Evolutionary conservation across 228 moss, liverwort and hornwort species (phyloP), one percentile per base, ranked within the genome.

Genomic region (Sphagnum magellanicum): DNA sequence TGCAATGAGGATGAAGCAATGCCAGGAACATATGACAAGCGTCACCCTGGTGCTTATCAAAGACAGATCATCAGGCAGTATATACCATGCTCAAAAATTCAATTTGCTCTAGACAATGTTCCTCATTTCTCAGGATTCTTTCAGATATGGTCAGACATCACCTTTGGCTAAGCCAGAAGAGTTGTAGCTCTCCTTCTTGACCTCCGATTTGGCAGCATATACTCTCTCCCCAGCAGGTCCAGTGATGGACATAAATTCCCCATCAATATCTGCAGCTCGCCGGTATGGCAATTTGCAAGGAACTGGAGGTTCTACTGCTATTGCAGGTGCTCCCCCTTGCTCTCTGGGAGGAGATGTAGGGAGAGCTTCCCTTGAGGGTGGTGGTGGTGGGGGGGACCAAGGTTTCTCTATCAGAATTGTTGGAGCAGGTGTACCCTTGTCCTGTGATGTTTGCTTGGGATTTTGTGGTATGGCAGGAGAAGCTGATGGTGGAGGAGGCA

Each of bases 221-320:
- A 96, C 96, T 72, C 96, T 83, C 64, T 83, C 78, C 62, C 96
- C 92, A 71, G 82, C 71, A 12, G 81, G 71, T 48, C 87, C 91
- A 55, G 92, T 96, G 51, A 96, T 67, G 65, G 91, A 63, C n/a
- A 92, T 73, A 68, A 63, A 91, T 10, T 92, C 92, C 49, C 90
- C 95, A 74, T 65, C 83, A 52, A 96, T 86, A 46, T 85, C 79
- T 63, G 81, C 88, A n/a, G 82, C 91, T 79, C 91, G 73, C 63
- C 89, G 83, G 71, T 70, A 81, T 59, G 90, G 83, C 66, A 81
- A 73, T 74, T 81, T 78, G 66, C 72, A 71, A 46, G 72, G 12
- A 73, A 70, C 70, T 53, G 76, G 65, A 63, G 72, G 74, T 64
- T 81, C 80, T 4, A 53, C 66, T 67, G 78, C 86, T 70, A 67